A percentile compares a stretch with the other conserved stretches of the same genome.
Conservation (phyloP, 2,329 filamentous ascomycete genomes). For the Tolypocladium guangdongense region DNA sequence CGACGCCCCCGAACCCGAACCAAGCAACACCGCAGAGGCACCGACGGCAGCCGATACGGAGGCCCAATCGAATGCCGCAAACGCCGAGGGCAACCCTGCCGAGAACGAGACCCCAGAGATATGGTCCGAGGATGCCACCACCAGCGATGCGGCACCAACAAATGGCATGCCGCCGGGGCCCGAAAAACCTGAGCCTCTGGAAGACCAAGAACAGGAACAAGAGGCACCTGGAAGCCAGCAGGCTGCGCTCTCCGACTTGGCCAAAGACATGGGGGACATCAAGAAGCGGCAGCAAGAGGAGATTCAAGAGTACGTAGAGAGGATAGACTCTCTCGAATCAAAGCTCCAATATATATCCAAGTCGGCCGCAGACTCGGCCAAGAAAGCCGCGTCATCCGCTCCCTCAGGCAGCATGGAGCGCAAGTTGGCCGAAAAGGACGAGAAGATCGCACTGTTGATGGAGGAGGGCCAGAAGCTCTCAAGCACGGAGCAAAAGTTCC, state of each 20-base stretch:
- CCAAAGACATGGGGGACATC: constrained; percentile 13
- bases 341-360: constrained; percentile 84
- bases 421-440: constrained; percentile 79
- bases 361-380: constrained; percentile 66
- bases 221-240: neutral
- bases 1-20: neutral
- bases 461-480: constrained; percentile 87
- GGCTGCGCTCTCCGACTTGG: constrained; percentile 1
- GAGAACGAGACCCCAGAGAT: neutral
- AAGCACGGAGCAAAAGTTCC: constrained; percentile 74
- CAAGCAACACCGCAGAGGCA: neutral
- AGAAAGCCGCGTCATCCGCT: constrained; percentile 52
- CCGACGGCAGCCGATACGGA: neutral
- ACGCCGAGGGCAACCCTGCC: no score
- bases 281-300: constrained; percentile 58
- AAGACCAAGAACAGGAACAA: neutral
- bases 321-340: constrained; percentile 82
- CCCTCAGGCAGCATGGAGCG: constrained; percentile 58
- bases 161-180: neutral
- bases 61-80: neutral
- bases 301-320: constrained; percentile 71
- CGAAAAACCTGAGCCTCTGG: neutral
- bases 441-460: constrained; percentile 80
- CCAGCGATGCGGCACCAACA: neutral
- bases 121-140: neutral